Percentiles rank a stretch among this genome's conserved stretches.
phyloP scores from a whole-genome alignment of 768 basidiomycete genomes.

The Mycena haematopus region DNA sequence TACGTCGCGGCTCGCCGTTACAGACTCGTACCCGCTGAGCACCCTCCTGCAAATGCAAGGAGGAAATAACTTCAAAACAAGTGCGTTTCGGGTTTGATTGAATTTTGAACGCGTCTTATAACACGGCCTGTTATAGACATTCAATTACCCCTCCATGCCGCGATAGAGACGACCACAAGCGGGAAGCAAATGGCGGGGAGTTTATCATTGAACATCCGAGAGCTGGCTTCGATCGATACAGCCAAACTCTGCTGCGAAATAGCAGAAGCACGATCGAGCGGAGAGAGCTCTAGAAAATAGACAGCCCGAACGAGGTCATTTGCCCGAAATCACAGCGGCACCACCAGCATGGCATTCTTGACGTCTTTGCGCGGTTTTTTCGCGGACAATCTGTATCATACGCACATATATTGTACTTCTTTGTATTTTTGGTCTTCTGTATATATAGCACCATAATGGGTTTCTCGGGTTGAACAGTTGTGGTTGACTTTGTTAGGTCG shows the following conservation, averaged over 20 bases:
- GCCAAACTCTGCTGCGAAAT: constrained; percentile 13
- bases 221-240: constrained; percentile 19
- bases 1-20: constrained; percentile 16
- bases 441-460: neutral
- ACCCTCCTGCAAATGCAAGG: constrained; percentile 27
- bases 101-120: neutral
- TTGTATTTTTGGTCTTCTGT: constrained; percentile 1
- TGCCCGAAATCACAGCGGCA: neutral
- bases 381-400: constrained; percentile 2
- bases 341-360: neutral
- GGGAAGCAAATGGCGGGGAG: constrained; percentile 4
- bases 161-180: neutral
- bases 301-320: neutral
- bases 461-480: neutral
- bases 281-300: constrained; percentile 6
- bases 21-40: constrained; percentile 23
- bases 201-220: constrained; percentile 20
- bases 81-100: constrained; percentile 9
- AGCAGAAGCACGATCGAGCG: constrained; percentile 9
- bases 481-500: too few relatives aligned
- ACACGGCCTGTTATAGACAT: constrained; percentile 8
- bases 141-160: constrained; percentile 21
- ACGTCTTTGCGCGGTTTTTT: neutral
- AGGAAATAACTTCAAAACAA: constrained; percentile 23
- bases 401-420: neutral